Base-by-base conservation (phyloP, 768 basidiomycete species). In the Naganishia randhawae region DNA sequence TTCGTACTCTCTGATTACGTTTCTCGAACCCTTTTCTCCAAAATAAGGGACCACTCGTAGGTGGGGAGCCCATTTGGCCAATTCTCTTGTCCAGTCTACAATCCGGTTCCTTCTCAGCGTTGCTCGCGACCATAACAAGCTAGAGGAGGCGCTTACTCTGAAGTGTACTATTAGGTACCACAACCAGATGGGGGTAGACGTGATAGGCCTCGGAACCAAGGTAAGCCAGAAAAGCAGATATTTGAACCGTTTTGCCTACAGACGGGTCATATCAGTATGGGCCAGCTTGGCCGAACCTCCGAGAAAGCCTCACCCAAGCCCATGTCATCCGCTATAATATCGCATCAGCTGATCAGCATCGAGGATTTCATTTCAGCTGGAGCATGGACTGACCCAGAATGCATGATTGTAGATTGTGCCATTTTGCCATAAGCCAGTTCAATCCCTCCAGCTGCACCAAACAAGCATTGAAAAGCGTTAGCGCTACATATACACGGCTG, bases 281-380 rank as follows among this genome's bases (percentile, higher is more conserved):
- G n/a, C 16, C 25, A n/a, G 35, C 3, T 16, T 2, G 11, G 10
- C 9, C 2, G 14, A 0, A 14, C 22, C 22, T 16, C 14, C 8
- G 7, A 41, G 1, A 5, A 16, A 32, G 1, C 10, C 68, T 69
- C 27, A 69, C 70, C 92, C 77, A 93, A 81, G 68, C 93, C 93
- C 96, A 99, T 98, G 79, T 98, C 96, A 76, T 99, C 96, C 2
- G 96, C 95, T 25, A 98, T 35, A 9, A 84, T 14, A 22, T 48
- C 2, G 5, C 8, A 2, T 5, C 31, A 54, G 3, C 52, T 17
- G 27, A 29, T 32, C 13, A 54, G 29, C 31, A n/a, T 5, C n/a
- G n/a, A n/a, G n/a, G n/a, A n/a, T n/a, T n/a, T 31, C 27, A 32
- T 54, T 29, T 54, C 33, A 17, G 8, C 33, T 35, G 31, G 4